Evolutionary conservation across 129 eudicot genomes (phyloP), one percentile per base, ranked within the genome.

Genomic region (Helianthus annuus): DNA sequence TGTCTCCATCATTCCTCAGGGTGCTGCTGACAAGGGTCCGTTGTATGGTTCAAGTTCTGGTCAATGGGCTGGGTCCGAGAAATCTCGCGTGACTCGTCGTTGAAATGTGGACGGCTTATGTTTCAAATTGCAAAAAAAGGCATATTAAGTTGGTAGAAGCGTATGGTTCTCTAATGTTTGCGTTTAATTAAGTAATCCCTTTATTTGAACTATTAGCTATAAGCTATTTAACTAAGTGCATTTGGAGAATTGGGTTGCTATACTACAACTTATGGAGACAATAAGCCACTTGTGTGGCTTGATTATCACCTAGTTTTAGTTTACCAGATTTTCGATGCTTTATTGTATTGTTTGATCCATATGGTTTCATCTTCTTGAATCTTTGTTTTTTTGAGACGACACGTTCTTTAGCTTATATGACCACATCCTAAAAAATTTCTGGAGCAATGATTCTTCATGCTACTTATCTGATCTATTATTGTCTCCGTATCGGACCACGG

Each of bases 21-120:
- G 89, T 83, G 82, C 85, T 75, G 77, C 84, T 74, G 91, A 85
- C 84, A 86, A 86, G 82, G 98, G 86, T 76, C 61, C 82, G 72
- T 14, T 78, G 9, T 89, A 92, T 82, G 98, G 88, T 77, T 72
- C 88, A 51, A 84, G 85, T 66, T 87, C 95, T 39, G 74, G 88
- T 76, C 61, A 87, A 9, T 78, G 96, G 91, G 79, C 89, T 63
- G 93, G 91, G 58, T 75, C 63, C 7, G 98, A 89, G 71, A 87
- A 85, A 48, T 73, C 91, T 72, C 88, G 82, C 64, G 29, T 29
- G 80, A 75, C 52, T 66, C 89, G 89, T 32, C 89, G 84, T 76
- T 92, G 77, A 84, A 40, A 64, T 73, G 57, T 69, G 74, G 76
- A 79, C 70, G 70, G 69, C 52, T 59, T 54, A 29, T 60, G 69